Percentiles rank a stretch among this genome's conserved stretches.
phyloP scores from a whole-genome alignment of 345 rosid species.

The Lenwebbia sp. region DNA sequence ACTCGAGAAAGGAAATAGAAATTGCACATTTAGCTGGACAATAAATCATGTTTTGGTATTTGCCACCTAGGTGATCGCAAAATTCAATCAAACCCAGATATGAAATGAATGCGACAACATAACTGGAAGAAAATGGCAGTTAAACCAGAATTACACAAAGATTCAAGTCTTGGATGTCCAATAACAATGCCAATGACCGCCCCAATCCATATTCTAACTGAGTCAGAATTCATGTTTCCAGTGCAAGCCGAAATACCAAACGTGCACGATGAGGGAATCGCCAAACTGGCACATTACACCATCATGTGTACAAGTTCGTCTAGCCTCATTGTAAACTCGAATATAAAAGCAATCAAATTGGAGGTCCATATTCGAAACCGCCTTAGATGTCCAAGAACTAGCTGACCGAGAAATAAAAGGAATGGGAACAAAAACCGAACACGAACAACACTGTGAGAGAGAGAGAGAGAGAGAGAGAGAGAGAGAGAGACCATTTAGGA shows the following conservation, averaged over 20 bases:
- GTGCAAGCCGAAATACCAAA: not conserved
- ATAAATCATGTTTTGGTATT: not conserved
- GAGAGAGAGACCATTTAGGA: slow-evolving; percentile 59
- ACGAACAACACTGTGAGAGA: not conserved
- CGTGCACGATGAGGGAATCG: not conserved
- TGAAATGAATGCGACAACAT: not conserved
- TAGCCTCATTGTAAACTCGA: too few species aligned
- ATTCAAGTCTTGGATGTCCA: not conserved
- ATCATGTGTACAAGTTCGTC: not conserved
- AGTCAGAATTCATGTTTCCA: not conserved
- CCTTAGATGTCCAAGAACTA: not conserved
- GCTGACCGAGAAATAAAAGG: not conserved
- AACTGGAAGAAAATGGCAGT: not conserved
- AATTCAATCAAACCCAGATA: not conserved
- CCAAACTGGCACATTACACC: not conserved
- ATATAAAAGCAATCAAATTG: not conserved
- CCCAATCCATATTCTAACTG: not conserved
- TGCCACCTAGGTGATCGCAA: not conserved
- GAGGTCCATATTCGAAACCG: not conserved
- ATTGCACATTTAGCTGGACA: not conserved
- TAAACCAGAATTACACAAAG: not conserved
- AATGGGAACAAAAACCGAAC: not conserved
- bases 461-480: not conserved
- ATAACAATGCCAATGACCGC: not conserved
- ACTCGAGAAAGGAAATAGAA: not conserved